Base-by-base conservation (phyloP, 148 eudicot genomes). In the Chenopodium berlandieri region DNA sequence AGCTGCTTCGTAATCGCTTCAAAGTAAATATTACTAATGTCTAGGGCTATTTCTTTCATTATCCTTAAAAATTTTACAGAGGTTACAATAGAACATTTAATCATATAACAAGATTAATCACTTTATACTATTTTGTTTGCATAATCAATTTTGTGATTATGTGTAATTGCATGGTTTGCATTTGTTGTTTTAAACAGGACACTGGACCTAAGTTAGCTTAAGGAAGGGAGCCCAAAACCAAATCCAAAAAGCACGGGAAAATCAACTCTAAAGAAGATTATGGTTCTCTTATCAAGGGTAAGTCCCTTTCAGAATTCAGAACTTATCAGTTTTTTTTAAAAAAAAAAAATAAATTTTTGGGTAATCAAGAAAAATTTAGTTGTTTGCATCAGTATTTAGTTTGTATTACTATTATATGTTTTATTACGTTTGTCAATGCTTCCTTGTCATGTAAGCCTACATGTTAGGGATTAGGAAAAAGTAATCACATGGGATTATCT, bases 1-100 rank as follows among this genome's bases (percentile, higher is more conserved):
- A 83, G 47, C 86, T 23, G 23, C 82, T 95, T 0, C 91, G 97
- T 0, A 95, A 95, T 68, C 98, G 93, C 75, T 95, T 91, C 30
- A 91, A 90, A 90, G 99, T 96, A n/a, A 91, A 87, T 75, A 87
- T 96, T 16, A 64, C 88, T 10, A 96, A 87, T 32, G 84, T 88
- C 20, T 92, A 94, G 78, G 99, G 92, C 4, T 86, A 90, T 60
- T 96, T 48, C 64, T 78, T 75, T 37, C 80, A 81, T 64, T 82
- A 72, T 76, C 68, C 64, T 79, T 60, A 7, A 71, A 56, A 70
- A 71, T 25, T 54, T 11, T 54, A 9, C 67, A 10, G 66, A 79
- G 76, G 76, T 79, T 79, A 37, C 17, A 48, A 11, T 70, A 22
- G 48, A 79, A 58, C 47, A 37, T 16, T 58, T 37, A 23, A 56